Evolutionary conservation across 768 basidiomycete species (phyloP).

Genomic region (Boletus subparvulus): DNA sequence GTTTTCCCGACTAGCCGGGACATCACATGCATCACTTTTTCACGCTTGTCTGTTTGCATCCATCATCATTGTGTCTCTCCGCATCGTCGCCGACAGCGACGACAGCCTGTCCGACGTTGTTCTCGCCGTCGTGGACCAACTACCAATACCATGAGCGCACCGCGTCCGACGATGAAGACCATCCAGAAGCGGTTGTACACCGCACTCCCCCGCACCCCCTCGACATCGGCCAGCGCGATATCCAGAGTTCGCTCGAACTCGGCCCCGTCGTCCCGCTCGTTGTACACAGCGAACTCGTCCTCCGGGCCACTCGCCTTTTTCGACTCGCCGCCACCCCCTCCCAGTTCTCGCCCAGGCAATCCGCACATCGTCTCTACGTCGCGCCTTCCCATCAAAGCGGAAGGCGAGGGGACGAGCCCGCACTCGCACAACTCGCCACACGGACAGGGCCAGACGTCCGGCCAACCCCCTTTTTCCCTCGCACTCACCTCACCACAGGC

Average conservation of each 20-base stretch:
- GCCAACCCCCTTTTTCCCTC: constrained; percentile 39
- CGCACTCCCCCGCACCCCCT: constrained; percentile 38
- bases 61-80: not conserved
- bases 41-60: not conserved
- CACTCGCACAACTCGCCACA: constrained; percentile 37
- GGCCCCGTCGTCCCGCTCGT: constrained; percentile 38
- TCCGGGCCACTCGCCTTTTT: constrained; percentile 40
- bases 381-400: constrained; percentile 47
- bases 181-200: constrained; percentile 53
- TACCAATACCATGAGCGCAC: constrained; percentile 31
- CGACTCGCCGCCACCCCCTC: constrained; percentile 40
- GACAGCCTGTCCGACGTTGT: not conserved
- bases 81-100: constrained; percentile 17
- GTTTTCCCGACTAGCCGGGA: constrained; percentile 8
- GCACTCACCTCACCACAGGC: constrained; percentile 46
- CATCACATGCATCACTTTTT: not conserved
- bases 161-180: constrained; percentile 45
- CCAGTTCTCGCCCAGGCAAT: constrained; percentile 41
- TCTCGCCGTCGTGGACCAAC: not conserved
- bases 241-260: constrained; percentile 48
- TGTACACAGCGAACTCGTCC: constrained; percentile 39
- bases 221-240: constrained; percentile 31
- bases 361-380: constrained; percentile 40
- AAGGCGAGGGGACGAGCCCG: constrained; percentile 38
- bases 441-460: constrained; percentile 22